These are phyloP conservation scores for Gamsiella multidivaricata DNA, from an alignment of 192 early-diverging fungal genomes.

Conservation along the genomic window DNA sequence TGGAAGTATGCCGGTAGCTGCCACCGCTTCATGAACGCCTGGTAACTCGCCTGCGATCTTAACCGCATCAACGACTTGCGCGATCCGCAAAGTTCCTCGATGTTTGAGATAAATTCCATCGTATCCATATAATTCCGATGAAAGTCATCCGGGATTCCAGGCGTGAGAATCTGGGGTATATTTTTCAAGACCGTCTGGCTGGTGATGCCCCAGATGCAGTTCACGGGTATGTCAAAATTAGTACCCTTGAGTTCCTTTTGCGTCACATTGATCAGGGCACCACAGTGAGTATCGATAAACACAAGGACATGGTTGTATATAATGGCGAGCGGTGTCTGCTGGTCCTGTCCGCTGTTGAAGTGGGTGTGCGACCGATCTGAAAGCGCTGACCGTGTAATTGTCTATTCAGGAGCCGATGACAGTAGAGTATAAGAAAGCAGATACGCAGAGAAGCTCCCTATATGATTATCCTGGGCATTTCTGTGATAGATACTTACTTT, in stretches of 20 bases:
- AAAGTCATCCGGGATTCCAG: slow-evolving; percentile 76
- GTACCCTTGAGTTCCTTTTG: slow-evolving; percentile 67
- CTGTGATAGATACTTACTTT: slow-evolving; percentile 49
- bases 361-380: slow-evolving; percentile 3
- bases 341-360: neutral
- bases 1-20: slow-evolving; percentile 72
- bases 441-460: too few relatives aligned
- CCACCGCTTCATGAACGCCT: slow-evolving; percentile 69
- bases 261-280: slow-evolving; percentile 67
- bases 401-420: too few relatives aligned
- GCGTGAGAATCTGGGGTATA: slow-evolving; percentile 65
- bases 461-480: neutral
- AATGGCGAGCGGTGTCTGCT: slow-evolving; percentile 48
- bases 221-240: slow-evolving; percentile 69
- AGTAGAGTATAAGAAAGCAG: neutral
- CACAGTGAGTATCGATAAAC: slow-evolving; percentile 63
- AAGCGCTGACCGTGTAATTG: slow-evolving; percentile 32
- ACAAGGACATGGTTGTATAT: slow-evolving; percentile 69
- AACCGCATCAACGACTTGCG: slow-evolving; percentile 61
- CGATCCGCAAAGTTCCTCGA: slow-evolving; percentile 60
- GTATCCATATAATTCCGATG: slow-evolving; percentile 72
- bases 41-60: slow-evolving; percentile 60
- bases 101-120: slow-evolving; percentile 61
- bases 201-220: slow-evolving; percentile 70
- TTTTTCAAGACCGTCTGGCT: slow-evolving; percentile 59